Evolutionary conservation across 2,329 filamentous ascomycete genomes (phyloP), one percentile per base, ranked within the genome.

Genomic region (Penicillium sp.): DNA sequence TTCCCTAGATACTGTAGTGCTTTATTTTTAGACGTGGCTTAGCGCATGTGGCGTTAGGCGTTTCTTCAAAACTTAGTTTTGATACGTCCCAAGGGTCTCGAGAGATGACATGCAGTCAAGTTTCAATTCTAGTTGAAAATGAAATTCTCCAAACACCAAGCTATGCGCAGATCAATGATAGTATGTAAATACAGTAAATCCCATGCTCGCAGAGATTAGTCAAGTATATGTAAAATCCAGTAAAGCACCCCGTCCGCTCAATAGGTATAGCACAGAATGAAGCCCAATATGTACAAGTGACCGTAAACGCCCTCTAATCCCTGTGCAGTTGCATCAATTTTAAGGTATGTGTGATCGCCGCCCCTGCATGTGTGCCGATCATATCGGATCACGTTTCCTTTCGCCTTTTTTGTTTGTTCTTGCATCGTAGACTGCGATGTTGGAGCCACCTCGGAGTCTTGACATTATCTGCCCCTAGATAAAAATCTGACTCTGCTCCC

Each of bases 131-230:
- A 31, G 24, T 31, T 31, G 40, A 29, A 37, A 27, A 31, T 28
- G 16, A 38, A 31, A 40, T 40, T 27, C 20, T 41, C 47, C 35
- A 52, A 53, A 56, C 49, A 39, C 55, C 49, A 31, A 56, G 54
- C 47, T 53, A 58, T 58, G 55, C 54, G 46, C 51, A 45, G 31
- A 48, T 32, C 24, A 38, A 42, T 27, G 13, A 28, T 13, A 37
- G 35, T 34, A 24, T 31, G 34, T 47, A 38, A 14, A 35, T 40
- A 31, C 24, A 11, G 20, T 32, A 18, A 13, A 34, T 16, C 31
- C 31, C 42, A 38, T 18, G 24, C 22, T 26, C 9, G 24, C 36
- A 27, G 13, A 40, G 37, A 40, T 34, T 22, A 40, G 31, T 34
- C 14, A 20, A 20, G 31, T 16, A 47, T 35, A 8, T 24, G 37